A percentile compares a stretch with the other conserved stretches of the same genome.
These are phyloP conservation scores for Spiraea crenata DNA, from an alignment of 331 rosid genomes.

Conservation along the genomic window DNA sequence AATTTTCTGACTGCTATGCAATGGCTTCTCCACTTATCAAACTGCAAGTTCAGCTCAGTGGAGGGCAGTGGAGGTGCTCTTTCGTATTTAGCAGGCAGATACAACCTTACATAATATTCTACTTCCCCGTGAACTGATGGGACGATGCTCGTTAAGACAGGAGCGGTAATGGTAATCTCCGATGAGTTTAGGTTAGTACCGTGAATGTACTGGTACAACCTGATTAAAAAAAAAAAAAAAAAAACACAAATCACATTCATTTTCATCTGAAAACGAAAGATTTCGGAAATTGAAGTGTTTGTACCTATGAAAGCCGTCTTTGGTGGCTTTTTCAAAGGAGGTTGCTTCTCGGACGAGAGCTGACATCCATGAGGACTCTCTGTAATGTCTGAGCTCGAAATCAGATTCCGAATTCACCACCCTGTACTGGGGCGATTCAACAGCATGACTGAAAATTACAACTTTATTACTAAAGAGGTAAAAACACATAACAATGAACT, in stretches of 20 bases:
- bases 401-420: conserved; percentile 51
- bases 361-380: conserved; percentile 64
- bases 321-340: conserved; percentile 60
- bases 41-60: conserved; percentile 45
- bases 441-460: conserved; percentile 20
- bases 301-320: conserved; percentile 70
- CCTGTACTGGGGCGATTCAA: conserved; percentile 55
- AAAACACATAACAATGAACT: conserved; percentile 11
- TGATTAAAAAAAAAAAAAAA: too few relatives aligned
- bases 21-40: conserved; percentile 48
- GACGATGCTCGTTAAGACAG: conserved; percentile 49
- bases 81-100: conserved; percentile 31
- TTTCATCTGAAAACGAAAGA: too few relatives aligned
- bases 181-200: conserved; percentile 55
- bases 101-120: conserved; percentile 40
- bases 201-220: conserved; percentile 66
- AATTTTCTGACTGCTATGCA: conserved; percentile 67
- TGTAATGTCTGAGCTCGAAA: conserved; percentile 66
- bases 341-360: conserved; percentile 46
- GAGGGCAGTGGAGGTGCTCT: conserved; percentile 53
- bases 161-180: conserved; percentile 49
- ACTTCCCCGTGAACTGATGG: conserved; percentile 21
- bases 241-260: neutral
- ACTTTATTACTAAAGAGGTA: conserved; percentile 7
- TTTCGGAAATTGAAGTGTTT: neutral